phyloP scores from a whole-genome alignment of 345 rosid species.

The Abelmoschus esculentus region DNA sequence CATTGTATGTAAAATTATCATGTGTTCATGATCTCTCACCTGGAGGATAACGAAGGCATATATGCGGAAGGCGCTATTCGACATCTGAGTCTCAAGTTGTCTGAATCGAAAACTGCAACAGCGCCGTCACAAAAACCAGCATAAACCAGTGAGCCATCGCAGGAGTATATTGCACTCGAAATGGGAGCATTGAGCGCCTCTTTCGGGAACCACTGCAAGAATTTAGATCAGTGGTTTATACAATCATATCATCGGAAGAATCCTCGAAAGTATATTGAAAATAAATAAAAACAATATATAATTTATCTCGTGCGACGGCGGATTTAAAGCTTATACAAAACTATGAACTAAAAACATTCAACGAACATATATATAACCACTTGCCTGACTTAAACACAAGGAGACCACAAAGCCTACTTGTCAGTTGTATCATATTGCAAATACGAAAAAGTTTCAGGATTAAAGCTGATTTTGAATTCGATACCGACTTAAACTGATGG shows the following conservation, averaged over 20 bases:
- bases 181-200: conserved; percentile 39
- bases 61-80: conserved; percentile 2
- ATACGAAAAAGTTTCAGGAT: neutral
- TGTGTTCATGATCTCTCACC: conserved; percentile 16
- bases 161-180: conserved; percentile 46
- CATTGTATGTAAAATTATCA: neutral
- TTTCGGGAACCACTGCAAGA: conserved; percentile 44
- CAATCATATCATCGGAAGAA: neutral
- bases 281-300: no score
- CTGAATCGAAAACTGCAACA: conserved; percentile 50
- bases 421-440: neutral
- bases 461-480: neutral
- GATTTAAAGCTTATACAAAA: no score
- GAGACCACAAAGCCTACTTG: neutral
- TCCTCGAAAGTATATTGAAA: no score
- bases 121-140: conserved; percentile 31
- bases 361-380: neutral
- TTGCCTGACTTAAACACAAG: neutral
- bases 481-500: neutral
- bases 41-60: conserved; percentile 5
- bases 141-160: conserved; percentile 29
- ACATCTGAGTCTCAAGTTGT: conserved; percentile 31
- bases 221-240: neutral
- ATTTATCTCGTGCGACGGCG: no score
- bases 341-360: neutral